Base-by-base conservation (phyloP, 371 early-diverging fungal species). In the Capillidium heterosporum region DNA sequence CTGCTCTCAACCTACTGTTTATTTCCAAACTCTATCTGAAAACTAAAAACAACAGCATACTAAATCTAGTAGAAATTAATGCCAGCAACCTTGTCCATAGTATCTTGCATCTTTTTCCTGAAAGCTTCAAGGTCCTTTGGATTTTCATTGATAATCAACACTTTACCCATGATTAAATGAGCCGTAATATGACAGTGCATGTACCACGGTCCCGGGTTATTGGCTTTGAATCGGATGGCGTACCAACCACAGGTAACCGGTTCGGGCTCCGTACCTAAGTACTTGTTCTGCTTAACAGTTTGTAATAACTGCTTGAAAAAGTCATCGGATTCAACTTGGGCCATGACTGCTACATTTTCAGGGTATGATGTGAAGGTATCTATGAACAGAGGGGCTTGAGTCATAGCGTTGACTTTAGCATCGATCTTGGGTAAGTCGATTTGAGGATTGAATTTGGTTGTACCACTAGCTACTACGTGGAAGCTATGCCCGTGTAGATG, bases 131-230 rank as follows among this genome's bases (percentile, higher is more conserved):
- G 50, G 15, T 49, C 24, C 28, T 28, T 49, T 13, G 50, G 50
- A 11, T 28, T 24, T 17, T 49, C 50, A 31, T 23, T 27, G 35
- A 53, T 3, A 4, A 53, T 29, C 2, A 67, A 65, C 21, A 66
- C 65, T 72, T 72, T 74, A 8, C 75, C 75, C 24, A 64, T 60
- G 44, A 68, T 64, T 54, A 74, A 67, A 53, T 74, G 75, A 42
- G 60, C 62, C 5, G 69, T 62, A 2, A 74, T 69, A 55, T 74
- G 75, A 53, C 75, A 74, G 41, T 74, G 75, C 56, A 74, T 71
- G 1, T 71, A 28, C 75, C 75, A 74, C 39, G 68, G 67, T 1
- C 75, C 75, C 57, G 67, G 70, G 56, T 74, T 74, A 46, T 74
- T 71, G 1, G 75, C 54, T 4, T 26, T 41, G 49, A 58, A 58